A percentile compares a stretch with the other conserved stretches of the same genome.
Conservation (phyloP, 352 stramenopile genomes). For the Saprolegnia parasitica region DNA sequence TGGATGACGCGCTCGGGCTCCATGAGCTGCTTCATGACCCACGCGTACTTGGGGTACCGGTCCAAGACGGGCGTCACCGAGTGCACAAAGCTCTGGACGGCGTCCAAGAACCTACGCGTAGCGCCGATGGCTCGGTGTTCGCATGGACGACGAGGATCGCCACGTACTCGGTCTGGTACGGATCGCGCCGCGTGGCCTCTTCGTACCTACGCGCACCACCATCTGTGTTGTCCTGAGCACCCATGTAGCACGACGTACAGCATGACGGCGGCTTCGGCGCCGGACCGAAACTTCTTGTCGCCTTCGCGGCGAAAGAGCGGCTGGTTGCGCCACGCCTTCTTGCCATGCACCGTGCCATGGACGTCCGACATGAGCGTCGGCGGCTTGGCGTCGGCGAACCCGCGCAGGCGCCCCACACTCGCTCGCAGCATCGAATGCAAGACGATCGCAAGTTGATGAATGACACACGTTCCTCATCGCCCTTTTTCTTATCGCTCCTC, state of each 20-base stretch:
- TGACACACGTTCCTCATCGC: constrained; percentile 12
- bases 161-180: constrained; percentile 46
- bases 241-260: constrained; percentile 41
- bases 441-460: not conserved
- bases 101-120: constrained; percentile 55
- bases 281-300: constrained; percentile 95
- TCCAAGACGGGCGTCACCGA: constrained; percentile 83
- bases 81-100: constrained; percentile 73
- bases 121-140: too few species aligned
- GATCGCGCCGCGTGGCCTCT: constrained; percentile 68
- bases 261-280: constrained; percentile 93
- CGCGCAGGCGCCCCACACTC: not conserved
- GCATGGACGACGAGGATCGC: not conserved
- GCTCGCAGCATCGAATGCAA: not conserved
- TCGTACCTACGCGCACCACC: constrained; percentile 39
- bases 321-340: constrained; percentile 95
- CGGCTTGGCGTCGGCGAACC: not conserved
- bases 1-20: constrained; percentile 92
- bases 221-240: not conserved
- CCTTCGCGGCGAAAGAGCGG: constrained; percentile 94
- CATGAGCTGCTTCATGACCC: constrained; percentile 92
- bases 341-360: constrained; percentile 81
- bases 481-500: not conserved
- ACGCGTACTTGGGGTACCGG: constrained; percentile 85
- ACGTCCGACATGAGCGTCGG: constrained; percentile 84